Base-by-base conservation (phyloP, 73 alveolate genomes). In the Stentor roeselii region DNA sequence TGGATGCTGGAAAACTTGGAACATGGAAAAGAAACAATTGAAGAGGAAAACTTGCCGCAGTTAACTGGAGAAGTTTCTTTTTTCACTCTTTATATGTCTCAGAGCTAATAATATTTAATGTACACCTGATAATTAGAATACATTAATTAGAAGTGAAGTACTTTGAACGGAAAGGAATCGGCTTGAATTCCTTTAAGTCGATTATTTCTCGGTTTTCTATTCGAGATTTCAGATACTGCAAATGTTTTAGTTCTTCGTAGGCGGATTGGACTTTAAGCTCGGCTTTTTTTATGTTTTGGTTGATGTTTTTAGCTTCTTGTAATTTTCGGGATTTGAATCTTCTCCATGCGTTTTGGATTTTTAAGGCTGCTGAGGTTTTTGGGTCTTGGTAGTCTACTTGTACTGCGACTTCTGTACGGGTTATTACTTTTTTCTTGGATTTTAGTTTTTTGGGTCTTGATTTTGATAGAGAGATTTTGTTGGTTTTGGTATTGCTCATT, bases 1-100 rank as follows among this genome's bases (percentile, higher is more conserved):
- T 50, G 67, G 67, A 50, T 50, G 67, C 67, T 50, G 30, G 67
- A 50, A 50, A 50, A 50, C 21, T 50, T 50, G 67, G 67, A 50
- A 21, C 30, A 11, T 50, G 21, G 21, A 11, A 50, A 50, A 21
- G 21, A 50, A 11, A 11, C 21, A 50, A 6, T 11, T 50, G 67
- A 50, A 21, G 67, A 50, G 67, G 67, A 50, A 50, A 6, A 6
- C 21, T 50, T 50, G 67, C 67, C 67, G 21, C 67, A 50, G 67
- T 21, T 50, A 11, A 21, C 30, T 11, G 67, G 21, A 50, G 30
- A 50, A 50, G 30, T 11, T 6, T 50, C 67, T 50, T 50, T 50
- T 6, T 50, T 50, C 21, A 50, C 67, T 50, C 21, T 50, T 50
- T 50, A 50, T 50, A 11, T 50, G 67, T 50, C 67, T 11, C 67